Conservation (phyloP, 371 early-diverging fungal species). For the Sporodiniella umbellata region DNA sequence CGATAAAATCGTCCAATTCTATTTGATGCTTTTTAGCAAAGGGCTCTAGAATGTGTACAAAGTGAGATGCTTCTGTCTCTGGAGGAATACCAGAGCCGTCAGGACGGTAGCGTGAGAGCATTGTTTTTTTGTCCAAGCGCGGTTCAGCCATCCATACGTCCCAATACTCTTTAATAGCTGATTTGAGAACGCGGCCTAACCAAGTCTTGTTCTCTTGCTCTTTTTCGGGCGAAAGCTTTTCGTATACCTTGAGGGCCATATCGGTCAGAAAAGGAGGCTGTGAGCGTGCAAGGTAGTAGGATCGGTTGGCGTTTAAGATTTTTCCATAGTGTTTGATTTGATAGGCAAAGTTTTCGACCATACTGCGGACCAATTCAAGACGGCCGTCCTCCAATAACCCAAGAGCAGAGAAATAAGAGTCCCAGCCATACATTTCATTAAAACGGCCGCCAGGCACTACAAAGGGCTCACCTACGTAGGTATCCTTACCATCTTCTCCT, state of each 20-base stretch:
- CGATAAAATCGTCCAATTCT: constrained; percentile 67
- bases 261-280: constrained; percentile 98
- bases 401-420: constrained; percentile 91
- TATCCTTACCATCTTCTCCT: constrained; percentile 52
- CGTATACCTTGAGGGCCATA: constrained; percentile 87
- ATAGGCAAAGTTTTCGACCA: constrained; percentile 96
- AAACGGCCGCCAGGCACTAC: constrained; percentile 98
- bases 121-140: constrained; percentile 72
- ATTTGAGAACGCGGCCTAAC: constrained; percentile 71
- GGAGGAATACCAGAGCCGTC: constrained; percentile 95
- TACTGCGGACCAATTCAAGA: constrained; percentile 80
- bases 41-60: constrained; percentile 85
- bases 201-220: constrained; percentile 67
- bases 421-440: constrained; percentile 99
- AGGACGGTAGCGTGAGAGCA: constrained; percentile 82
- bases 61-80: constrained; percentile 94
- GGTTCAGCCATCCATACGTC: constrained; percentile 88
- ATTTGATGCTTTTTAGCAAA: constrained; percentile 72
- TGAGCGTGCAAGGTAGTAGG: constrained; percentile 93
- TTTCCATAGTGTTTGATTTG: constrained; percentile 97
- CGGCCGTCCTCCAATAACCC: constrained; percentile 87
- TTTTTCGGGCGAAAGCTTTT: constrained; percentile 47
- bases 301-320: constrained; percentile 96
- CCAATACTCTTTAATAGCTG: constrained; percentile 90
- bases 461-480: constrained; percentile 80